Percentiles rank a stretch among this genome's conserved stretches.
phyloP scores from a whole-genome alignment of 176 grass and related monocot species.

The Juncus inflexus region DNA sequence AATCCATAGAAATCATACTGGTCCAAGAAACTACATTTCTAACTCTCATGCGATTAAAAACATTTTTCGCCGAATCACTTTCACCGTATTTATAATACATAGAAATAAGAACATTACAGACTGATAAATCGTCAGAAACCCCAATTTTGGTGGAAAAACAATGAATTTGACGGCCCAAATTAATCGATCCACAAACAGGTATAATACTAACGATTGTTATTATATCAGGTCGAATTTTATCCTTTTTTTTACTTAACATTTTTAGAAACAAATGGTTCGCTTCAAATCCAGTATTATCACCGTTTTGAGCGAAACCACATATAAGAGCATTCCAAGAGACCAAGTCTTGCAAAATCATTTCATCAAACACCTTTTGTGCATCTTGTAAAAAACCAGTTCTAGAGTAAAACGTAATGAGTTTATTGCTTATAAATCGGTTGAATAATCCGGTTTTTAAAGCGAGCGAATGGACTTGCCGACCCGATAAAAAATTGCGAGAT shows the following conservation, averaged over 20 bases:
- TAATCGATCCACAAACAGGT: slow-evolving; percentile 38
- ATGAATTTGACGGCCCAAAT: slow-evolving; percentile 63
- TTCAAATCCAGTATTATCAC: slow-evolving; percentile 35
- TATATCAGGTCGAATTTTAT: slow-evolving; percentile 38
- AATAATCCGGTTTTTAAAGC: slow-evolving; percentile 42
- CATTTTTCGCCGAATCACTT: slow-evolving; percentile 29
- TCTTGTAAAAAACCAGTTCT: slow-evolving; percentile 29
- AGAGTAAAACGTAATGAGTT: slow-evolving; percentile 65
- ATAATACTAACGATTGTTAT: slow-evolving; percentile 72
- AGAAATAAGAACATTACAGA: slow-evolving; percentile 71
- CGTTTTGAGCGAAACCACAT: slow-evolving; percentile 54
- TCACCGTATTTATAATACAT: slow-evolving; percentile 70
- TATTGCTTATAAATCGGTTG: slow-evolving; percentile 58
- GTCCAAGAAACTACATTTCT: slow-evolving; percentile 78
- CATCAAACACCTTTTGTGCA: slow-evolving; percentile 54
- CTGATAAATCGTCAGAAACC: slow-evolving; percentile 32
- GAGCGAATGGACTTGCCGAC: slow-evolving; percentile 56
- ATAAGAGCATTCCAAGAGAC: slow-evolving; percentile 85
- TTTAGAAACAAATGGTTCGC: slow-evolving; percentile 42
- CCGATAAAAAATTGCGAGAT: slow-evolving; percentile 19
- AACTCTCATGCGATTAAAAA: slow-evolving; percentile 44
- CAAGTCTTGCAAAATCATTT: slow-evolving; percentile 47
- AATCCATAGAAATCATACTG: slow-evolving; percentile 73
- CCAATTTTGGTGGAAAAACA: slow-evolving; percentile 56
- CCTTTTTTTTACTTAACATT: slow-evolving; percentile 46